Conservation (phyloP, 805 yeast genomes). For the Monosporozyma solicola region DNA sequence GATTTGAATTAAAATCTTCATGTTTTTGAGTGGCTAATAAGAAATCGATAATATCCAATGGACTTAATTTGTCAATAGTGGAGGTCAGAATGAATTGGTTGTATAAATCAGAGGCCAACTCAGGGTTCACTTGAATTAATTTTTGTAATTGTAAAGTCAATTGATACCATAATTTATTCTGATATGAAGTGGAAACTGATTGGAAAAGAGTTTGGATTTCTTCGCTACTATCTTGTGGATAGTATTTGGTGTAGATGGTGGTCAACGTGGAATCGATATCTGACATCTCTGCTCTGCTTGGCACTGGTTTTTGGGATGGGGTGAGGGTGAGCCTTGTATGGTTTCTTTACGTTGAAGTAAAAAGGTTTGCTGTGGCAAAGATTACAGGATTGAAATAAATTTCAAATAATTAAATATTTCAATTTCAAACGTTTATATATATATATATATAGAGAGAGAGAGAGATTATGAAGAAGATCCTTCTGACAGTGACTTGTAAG, state of each 20-base stretch:
- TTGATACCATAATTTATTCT: background rate
- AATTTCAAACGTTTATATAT: no score
- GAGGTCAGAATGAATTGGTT: background rate
- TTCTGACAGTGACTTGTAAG: no score
- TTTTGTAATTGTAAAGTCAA: background rate
- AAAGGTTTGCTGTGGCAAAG: background rate
- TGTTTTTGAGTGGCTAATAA: background rate
- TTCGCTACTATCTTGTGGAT: background rate
- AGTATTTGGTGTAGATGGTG: background rate
- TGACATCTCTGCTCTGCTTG: background rate
- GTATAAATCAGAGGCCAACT: background rate
- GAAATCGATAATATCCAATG: background rate
- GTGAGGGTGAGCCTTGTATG: background rate
- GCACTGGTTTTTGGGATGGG: background rate
- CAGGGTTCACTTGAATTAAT: background rate
- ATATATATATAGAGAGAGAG: background rate
- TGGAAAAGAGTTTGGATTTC: background rate
- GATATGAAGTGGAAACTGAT: background rate
- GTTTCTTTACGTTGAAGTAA: background rate
- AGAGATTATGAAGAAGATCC: background rate
- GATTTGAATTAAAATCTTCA: background rate
- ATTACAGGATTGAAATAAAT: background rate
- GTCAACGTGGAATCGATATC: background rate
- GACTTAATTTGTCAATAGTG: background rate
- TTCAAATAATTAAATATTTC: background rate